Base-by-base conservation (phyloP, 2,329 filamentous ascomycete genomes). In the Pseudogymnoascus sp. region DNA sequence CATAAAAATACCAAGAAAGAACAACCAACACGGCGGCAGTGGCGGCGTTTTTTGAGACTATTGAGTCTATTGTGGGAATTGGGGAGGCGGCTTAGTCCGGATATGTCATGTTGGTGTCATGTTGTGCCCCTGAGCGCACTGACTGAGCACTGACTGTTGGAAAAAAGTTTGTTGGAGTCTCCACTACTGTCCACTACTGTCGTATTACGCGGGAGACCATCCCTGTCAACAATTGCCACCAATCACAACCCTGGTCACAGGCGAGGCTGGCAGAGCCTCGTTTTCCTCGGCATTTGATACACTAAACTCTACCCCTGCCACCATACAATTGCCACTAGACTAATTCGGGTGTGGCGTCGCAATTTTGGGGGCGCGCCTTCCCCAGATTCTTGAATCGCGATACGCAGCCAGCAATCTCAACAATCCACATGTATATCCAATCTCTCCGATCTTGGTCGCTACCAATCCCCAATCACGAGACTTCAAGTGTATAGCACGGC, bases 201-300 rank as follows among this genome's bases (percentile, higher is more conserved):
- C 21, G 21, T 47, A 26, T 26, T 47, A 26, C 15, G 44, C 15
- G 44, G 13, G 23, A 50, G 44, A 28, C 2, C 44, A 50, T 50
- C 44, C 44, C 10, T 50, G 44, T 28, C 44, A 50, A 50, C 15
- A 50, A 50, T n/a, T 28, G 6, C 44, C 44, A 2, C 44, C 21
- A 50, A 50, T 50, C 7, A 28, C 1, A 50, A 50, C 44, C 44
- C 44, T 15, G 23, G 44, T 50, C 23, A 50, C 2, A n/a, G 15
- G 15, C 44, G 44, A 50, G 44, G 44, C 44, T 50, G 44, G 44
- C 44, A 50, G 44, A 50, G 44, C 44, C 44, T 50, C 44, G 44
- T 50, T 50, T 28, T 50, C 44, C 44, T 50, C 44, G 13, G 44
- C 44, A 50, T n/a, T 50, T 50, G 1, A n/a, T 8, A 26, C 21